Evolutionary conservation across 73 alveolate species (phyloP), one percentile per base, ranked within the genome.

Genomic region (Durusdinium trenchii): DNA sequence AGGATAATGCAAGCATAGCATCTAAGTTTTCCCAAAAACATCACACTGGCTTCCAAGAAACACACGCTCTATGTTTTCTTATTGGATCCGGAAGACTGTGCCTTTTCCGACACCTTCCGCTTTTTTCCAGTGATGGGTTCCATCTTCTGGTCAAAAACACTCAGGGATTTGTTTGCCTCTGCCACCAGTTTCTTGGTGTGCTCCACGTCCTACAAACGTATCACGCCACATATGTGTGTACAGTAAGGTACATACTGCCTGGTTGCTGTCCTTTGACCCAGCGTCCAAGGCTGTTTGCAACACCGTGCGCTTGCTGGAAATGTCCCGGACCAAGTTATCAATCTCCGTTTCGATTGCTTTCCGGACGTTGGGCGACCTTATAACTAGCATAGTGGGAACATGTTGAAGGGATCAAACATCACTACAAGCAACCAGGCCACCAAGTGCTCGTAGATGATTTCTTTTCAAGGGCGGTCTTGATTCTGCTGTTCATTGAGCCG

Each of bases 61-160:
- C n/a, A n/a, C n/a, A n/a, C n/a, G n/a, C n/a, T n/a, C n/a, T n/a
- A n/a, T n/a, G n/a, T n/a, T n/a, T n/a, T n/a, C n/a, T n/a, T n/a
- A n/a, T n/a, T n/a, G n/a, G n/a, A n/a, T n/a, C n/a, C n/a, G n/a
- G n/a, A n/a, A n/a, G n/a, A n/a, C n/a, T 60, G n/a, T n/a, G n/a
- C n/a, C 18, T 60, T 23, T 32, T 18, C 32, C 9, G 20, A n/a
- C 9, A 51, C 71, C 48, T 47, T 83, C 18, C 93, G 47, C 36
- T 83, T 83, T 35, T 83, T 83, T n/a, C 93, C 93, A 83, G 51
- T 83, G 42, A 83, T 50, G 6, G 73, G 75, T 51, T 83, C 93
- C 93, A 83, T 83, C 36, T 83, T 47, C 75, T 7, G 12, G 30
- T 83, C 93, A 83, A 50, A 83, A 7, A 32, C 51, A 32, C 16